Evolutionary conservation across 108 stramenopile genomes (phyloP), one percentile per base, ranked within the genome.

Genomic region (Nannochloropsis granulata): DNA sequence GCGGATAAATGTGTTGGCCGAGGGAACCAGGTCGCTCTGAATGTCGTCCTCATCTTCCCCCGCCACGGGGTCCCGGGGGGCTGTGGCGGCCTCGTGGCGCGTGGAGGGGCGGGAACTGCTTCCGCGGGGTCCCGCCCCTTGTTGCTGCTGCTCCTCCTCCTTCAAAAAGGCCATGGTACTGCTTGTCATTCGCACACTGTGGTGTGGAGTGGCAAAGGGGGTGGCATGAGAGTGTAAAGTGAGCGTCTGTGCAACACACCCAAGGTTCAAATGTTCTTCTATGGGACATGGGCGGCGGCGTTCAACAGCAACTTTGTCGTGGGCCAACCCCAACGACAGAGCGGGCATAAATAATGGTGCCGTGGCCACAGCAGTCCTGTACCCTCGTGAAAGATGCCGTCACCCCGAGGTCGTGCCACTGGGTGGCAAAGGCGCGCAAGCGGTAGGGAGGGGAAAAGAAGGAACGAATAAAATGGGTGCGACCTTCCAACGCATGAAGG

Each of bases 1-100:
- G 25, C 86, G 56, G 21, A 86, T 86, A 43, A 88, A 88, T 13
- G 83, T 81, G 43, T 24, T 81, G 42, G 42, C 43, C 34, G 81
- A 26, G 7, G 34, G 19, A 5, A 34, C 42, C 19, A 21, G 16
- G 42, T 34, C 42, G 81, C 26, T 81, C 19, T 81, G 25, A 11
- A 26, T 81, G 19, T 81, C 56, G 7, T 71, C 56, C 21, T 71
- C 56, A 10, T 71, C 56, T n/a, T 71, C 56, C n/a, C 21, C 16
- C n/a, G 56, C 56, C 56, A 10, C n/a, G 11, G 56, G n/a, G n/a
- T 16, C 16, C n/a, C 56, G 56, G 56, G 56, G n/a, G 0, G 56
- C 21, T n/a, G n/a, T 7, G 0, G 56, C 56, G 16, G 56, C 2
- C 56, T 71, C 56, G 16, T 71, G 56, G 56, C 56, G 56, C 56